Conservation (phyloP, 768 basidiomycete genomes). For the Stropharia rugosoannulata region DNA sequence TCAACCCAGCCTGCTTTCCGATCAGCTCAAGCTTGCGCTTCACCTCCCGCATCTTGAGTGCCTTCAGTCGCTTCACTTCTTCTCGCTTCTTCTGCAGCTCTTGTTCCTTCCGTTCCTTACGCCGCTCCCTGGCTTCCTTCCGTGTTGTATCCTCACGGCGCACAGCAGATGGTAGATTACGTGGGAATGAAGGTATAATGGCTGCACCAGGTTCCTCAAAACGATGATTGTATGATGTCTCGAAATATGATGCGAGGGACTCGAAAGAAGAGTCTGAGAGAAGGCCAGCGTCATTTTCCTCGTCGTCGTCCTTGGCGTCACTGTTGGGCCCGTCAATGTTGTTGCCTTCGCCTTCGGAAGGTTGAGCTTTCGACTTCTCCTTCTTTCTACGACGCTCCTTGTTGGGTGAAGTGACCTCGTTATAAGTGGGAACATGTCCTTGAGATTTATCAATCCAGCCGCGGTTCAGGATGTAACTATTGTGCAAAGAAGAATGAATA, state of each 20-base stretch:
- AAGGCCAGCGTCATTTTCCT: constrained; percentile 52
- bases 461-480: constrained; percentile 93
- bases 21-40: constrained; percentile 73
- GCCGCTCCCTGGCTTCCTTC: constrained; percentile 81
- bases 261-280: constrained; percentile 60
- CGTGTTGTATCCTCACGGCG: constrained; percentile 76
- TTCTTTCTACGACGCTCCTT: constrained; percentile 28
- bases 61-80: constrained; percentile 78
- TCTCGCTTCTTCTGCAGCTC: constrained; percentile 73
- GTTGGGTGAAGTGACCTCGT: constrained; percentile 59
- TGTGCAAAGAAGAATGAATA: neutral
- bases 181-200: constrained; percentile 62
- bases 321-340: constrained; percentile 24
- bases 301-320: constrained; percentile 19
- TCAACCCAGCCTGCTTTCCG: constrained; percentile 65
- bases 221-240: constrained; percentile 96
- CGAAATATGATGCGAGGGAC: constrained; percentile 88
- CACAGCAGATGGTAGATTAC: constrained; percentile 60
- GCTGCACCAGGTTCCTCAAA: constrained; percentile 90
- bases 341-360: constrained; percentile 18
- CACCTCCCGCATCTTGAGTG: constrained; percentile 83
- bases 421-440: constrained; percentile 79
- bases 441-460: constrained; percentile 91
- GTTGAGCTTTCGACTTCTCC: constrained; percentile 32
- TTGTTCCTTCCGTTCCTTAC: constrained; percentile 77